Conservation (phyloP, 345 rosid genomes). For the Chamaenerion angustifolium region DNA sequence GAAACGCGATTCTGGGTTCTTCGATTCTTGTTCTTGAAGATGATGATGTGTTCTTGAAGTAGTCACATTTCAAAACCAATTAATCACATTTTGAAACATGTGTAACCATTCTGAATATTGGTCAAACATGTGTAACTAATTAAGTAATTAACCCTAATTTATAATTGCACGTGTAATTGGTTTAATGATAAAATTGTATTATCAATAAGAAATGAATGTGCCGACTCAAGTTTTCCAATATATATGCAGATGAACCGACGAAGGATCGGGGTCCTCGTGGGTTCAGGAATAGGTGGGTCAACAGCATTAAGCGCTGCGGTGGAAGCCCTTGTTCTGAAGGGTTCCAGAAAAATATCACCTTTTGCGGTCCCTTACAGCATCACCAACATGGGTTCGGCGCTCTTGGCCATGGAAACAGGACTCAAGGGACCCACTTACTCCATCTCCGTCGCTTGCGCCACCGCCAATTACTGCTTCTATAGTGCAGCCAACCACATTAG, state of each 20-base stretch:
- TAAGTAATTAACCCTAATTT: too few relatives aligned
- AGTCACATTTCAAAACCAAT: too few relatives aligned
- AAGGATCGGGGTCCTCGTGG: slow-evolving; percentile 47
- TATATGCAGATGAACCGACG: slow-evolving; percentile 40
- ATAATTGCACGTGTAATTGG: too few relatives aligned
- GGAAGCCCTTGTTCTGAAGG: slow-evolving; percentile 37
- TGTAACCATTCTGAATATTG: too few relatives aligned
- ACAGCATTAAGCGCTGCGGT: slow-evolving; percentile 36
- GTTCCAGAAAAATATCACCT: slow-evolving; percentile 46
- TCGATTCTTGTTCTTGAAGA: too few relatives aligned
- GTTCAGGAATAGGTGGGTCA: slow-evolving; percentile 66
- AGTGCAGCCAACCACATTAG: slow-evolving; percentile 53
- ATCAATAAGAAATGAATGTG: neutral
- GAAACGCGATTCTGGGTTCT: too few relatives aligned
- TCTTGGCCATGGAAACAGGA: slow-evolving; percentile 50
- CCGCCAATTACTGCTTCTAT: slow-evolving; percentile 48
- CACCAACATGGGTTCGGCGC: slow-evolving; percentile 56
- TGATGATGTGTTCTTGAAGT: too few relatives aligned
- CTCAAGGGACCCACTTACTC: slow-evolving; percentile 63
- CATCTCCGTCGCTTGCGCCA: slow-evolving; percentile 54
- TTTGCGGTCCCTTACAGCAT: slow-evolving; percentile 51
- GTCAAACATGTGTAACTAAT: too few relatives aligned
- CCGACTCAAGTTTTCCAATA: neutral
- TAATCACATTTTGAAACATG: too few relatives aligned
- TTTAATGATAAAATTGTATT: too few relatives aligned